Evolutionary conservation across 1,139 yeast genomes (phyloP).

Genomic region (Blastobotrys apis): DNA sequence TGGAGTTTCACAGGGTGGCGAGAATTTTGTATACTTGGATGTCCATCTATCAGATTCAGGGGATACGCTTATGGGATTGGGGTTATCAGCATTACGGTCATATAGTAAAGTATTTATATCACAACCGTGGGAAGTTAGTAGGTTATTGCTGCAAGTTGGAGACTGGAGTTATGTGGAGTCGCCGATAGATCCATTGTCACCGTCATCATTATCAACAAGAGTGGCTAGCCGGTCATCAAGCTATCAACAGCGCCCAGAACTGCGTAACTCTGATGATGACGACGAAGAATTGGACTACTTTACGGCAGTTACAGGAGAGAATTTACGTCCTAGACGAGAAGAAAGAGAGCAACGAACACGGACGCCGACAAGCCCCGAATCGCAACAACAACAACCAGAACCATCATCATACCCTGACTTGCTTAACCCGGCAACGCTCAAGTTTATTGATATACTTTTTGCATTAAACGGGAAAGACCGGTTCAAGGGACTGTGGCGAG

Average conservation of each 20-base stretch:
- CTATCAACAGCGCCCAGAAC: not conserved
- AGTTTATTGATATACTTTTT: constrained; percentile 67
- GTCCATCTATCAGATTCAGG: constrained; percentile 15
- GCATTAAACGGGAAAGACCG: constrained; percentile 75
- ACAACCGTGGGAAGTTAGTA: constrained; percentile 86
- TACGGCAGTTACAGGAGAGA: constrained; percentile 35
- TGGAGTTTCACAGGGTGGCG: not conserved
- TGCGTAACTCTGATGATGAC: constrained; percentile 19
- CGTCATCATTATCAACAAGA: too few relatives aligned
- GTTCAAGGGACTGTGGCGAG: constrained; percentile 78
- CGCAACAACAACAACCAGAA: not conserved
- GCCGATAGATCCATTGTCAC: not conserved
- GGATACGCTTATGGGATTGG: constrained; percentile 35
- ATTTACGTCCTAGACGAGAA: constrained; percentile 5
- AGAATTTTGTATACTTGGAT: constrained; percentile 15
- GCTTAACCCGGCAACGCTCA: constrained; percentile 43
- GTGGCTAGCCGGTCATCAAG: not conserved
- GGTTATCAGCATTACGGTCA: constrained; percentile 56
- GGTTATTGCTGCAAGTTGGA: constrained; percentile 78
- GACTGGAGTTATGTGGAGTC: constrained; percentile 31
- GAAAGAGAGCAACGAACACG: constrained; percentile 18
- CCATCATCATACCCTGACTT: not conserved
- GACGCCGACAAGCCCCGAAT: not conserved
- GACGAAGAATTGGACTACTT: constrained; percentile 48
- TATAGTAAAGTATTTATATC: constrained; percentile 64